Base-by-base conservation (phyloP, 352 stramenopile species). In the Pythium apleroticum region DNA sequence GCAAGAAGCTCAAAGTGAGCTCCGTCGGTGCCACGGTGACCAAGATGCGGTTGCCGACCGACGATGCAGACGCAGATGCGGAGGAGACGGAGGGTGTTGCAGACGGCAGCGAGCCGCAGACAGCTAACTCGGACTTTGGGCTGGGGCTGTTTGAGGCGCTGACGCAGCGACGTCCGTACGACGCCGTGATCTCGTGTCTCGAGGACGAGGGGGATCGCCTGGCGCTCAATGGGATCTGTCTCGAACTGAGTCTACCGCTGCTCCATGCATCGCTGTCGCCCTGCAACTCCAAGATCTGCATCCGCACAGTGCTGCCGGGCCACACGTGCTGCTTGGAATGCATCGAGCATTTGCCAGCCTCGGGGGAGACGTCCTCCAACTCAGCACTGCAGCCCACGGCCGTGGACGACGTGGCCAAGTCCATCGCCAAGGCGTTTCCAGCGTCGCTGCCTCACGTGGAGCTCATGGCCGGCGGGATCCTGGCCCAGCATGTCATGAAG, bases 171-270 rank as follows among this genome's bases (percentile, higher is more conserved):
- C 65, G 65, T 10, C 75, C 75, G 33, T 80, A 77, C 48, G 75
- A 83, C 57, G 65, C 59, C 24, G 61, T 83, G 41, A 41, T 83
- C 14, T 80, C 66, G 41, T 80, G 73, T 50, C 30, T 66, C 14
- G 63, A 68, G 7, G 66, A 75, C 52, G 73, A 71, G 17, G 63
- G 14, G 5, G 62, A 65, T 17, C 65, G 63, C 57, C 30, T 68
- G 8, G 58, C 55, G 2, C 52, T 83, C 28, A 77, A 83, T 41
- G 27, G 65, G 33, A 60, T 78, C 35, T 80, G 73, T 41, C 52
- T 83, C n/a, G 70, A 83, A 54, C 75, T 83, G 48, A 80, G 75
- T 39, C 63, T 83, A 28, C 73, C 75, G 33, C 56, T 83, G 22
- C 35, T 83, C n/a, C 60, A 73, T 27, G 65, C 72, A 19, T 56